Evolutionary conservation across 2,329 filamentous ascomycete species (phyloP), one percentile per base, ranked within the genome.

Genomic region (Spiromastix sp.): DNA sequence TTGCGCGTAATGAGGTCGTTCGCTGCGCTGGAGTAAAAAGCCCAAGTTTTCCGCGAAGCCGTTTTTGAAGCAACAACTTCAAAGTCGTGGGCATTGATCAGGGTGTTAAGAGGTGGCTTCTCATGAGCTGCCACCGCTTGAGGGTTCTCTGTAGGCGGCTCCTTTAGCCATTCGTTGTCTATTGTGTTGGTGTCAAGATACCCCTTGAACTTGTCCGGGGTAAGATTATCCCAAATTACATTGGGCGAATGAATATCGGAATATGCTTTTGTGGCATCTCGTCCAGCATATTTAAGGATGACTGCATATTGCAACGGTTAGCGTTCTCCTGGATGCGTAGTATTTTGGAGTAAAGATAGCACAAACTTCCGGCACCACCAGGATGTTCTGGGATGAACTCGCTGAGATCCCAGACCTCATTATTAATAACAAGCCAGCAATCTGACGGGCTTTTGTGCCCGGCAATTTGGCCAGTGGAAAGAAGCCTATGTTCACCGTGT

Each of bases 391-490:
- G 69, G 7, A 75, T 64, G 51, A 84, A 83, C 11, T 73, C 66
- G 16, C 74, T 78, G 29, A 84, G 58, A 52, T 84, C 75, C 61
- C 77, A 82, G 18, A 83, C 76, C 47, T 72, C 70, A 30, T 71
- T 70, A 52, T 82, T 71, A 15, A 84, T 70, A 12, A 81, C 77
- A 39, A 83, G 71, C 80, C 80, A 85, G 47, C 72, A 69, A 44
- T 77, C 56, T 34, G 64, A 48, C 21, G 60, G 46, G 9, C 52
- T 61, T 36, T 63, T 70, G 48, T 77, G 72, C 35, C 54, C 54
- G 1, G 60, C 59, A 38, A 76, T 54, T 39, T 74, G 61, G 27
- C 59, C 44, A 2, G 53, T 46, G 10, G 64, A 61, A 13, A 72
- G 32, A 10, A 54, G 47, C 32, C 45, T 24, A n/a, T n/a, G n/a